Evolutionary conservation across 2,329 filamentous ascomycete species (phyloP), one percentile per base, ranked within the genome.

Genomic region (Bipolaris victoriae): DNA sequence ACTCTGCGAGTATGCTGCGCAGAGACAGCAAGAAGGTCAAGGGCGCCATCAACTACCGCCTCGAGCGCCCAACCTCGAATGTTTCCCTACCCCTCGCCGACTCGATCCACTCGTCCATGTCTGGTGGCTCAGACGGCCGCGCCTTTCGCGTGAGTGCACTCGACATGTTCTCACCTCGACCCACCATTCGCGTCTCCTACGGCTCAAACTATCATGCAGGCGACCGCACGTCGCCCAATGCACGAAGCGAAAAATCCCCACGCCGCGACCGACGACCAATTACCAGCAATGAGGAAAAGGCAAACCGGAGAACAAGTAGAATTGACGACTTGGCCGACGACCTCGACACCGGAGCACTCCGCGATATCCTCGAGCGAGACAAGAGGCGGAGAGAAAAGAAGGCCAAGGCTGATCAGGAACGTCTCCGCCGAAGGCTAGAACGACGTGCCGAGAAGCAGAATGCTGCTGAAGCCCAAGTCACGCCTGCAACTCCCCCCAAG

Each of bases 291-390:
- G 69, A 73, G 15, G 65, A 65, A 7, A 68, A 85, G 88, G 15
- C 82, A 24, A 64, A 61, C 44, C 86, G 83, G 62, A 83, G 72
- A 78, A 91, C 78, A 79, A 90, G 76, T 78, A 81, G 82, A 33
- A 84, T 90, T 44, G 85, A 88, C 57, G 84, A 86, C 43, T 74
- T 98, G 43, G 95, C 92, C 20, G 90, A 98, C 71, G 89, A 91
- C 57, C 82, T 99, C 52, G 91, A 92, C 76, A 90, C 95, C 3
- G 86, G 89, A 50, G 93, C 92, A 66, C 76, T 99, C 37, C 86
- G 94, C 57, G 90, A 96, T 72, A 82, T 98, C 29, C 89, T 99
- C 85, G 95, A 99, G 68, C 83, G 95, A 58, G 95, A 99, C 70
- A 84, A 88, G 64, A 86, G 93, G 68, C 85, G 95, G 55, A 87